phyloP scores from a whole-genome alignment of 2,329 filamentous ascomycete species.

The Hypoxylon sp. region DNA sequence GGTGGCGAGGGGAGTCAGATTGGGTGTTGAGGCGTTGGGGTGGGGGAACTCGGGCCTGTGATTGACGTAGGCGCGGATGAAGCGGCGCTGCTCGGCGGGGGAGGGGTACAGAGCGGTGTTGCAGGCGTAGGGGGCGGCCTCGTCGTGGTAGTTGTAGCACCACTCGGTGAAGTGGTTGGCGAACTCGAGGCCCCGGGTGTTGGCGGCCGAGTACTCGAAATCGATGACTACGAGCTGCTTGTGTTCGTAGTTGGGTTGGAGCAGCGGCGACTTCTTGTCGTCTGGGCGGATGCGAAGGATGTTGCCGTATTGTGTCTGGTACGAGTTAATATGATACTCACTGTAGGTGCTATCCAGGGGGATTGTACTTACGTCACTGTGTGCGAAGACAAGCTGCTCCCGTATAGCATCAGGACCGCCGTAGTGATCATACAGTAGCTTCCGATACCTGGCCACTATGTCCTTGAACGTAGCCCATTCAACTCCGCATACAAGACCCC shows the following conservation, averaged over 20 bases:
- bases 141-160: conserved; percentile 97
- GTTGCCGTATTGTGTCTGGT: conserved; percentile 96
- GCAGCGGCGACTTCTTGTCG: conserved; percentile 84
- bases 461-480: conserved; percentile 84
- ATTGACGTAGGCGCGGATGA: conserved; percentile 87
- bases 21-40: conserved; percentile 65
- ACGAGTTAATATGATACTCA: conserved; percentile 26
- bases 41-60: conserved; percentile 79
- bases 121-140: conserved; percentile 75
- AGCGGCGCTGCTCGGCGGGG: conserved; percentile 84
- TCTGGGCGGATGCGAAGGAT: conserved; percentile 81
- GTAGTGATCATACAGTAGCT: conserved; percentile 80
- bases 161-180: conserved; percentile 99
- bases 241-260: conserved; percentile 92
- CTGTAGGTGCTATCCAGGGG: background rate
- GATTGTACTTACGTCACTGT: conserved; percentile 85
- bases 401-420: conserved; percentile 77
- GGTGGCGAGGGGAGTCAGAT: conserved; percentile 62
- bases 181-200: conserved; percentile 88
- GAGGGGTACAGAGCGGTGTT: conserved; percentile 80
- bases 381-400: conserved; percentile 89
- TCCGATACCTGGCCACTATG: conserved; percentile 82
- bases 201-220: conserved; percentile 96
- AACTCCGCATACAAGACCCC: conserved; percentile 85
- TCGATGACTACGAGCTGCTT: conserved; percentile 98